phyloP scores from a whole-genome alignment of 2,329 filamentous ascomycete species.

The Cytospora schulzeri region DNA sequence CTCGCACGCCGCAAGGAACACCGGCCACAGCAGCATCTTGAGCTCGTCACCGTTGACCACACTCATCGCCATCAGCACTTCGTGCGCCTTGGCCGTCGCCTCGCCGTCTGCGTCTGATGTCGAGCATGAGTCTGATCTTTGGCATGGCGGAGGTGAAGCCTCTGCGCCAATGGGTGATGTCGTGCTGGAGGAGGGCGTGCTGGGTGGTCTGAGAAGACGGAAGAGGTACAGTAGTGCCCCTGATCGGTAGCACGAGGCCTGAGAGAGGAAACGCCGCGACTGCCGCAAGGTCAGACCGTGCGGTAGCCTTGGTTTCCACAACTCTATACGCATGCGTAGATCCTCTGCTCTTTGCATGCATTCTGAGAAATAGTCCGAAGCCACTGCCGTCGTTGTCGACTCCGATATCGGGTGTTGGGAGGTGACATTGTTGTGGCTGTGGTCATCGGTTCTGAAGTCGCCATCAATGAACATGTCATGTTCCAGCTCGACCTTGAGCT shows the following conservation, averaged over 20 bases:
- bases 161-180: too few relatives aligned
- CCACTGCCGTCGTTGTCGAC: neutral
- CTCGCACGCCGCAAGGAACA: constrained; percentile 36
- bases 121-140: neutral
- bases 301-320: constrained; percentile 33
- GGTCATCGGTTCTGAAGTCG: neutral
- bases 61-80: constrained; percentile 34
- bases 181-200: constrained; percentile 12
- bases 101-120: constrained; percentile 27
- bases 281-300: constrained; percentile 31
- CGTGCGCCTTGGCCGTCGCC: constrained; percentile 35
- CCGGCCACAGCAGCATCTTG: constrained; percentile 36
- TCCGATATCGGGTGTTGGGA: neutral
- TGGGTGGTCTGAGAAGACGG: constrained; percentile 33
- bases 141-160: neutral
- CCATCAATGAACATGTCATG: neutral
- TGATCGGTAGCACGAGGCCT: constrained; percentile 34
- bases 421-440: neutral
- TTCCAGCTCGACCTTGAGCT: neutral
- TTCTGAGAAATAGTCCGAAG: neutral
- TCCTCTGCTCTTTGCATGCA: constrained; percentile 29
- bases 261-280: constrained; percentile 34
- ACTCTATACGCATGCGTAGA: constrained; percentile 28
- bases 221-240: constrained; percentile 35
- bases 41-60: constrained; percentile 31